Base-by-base conservation (phyloP, 1,139 yeast genomes). In the Geotrichum phurueaensis region DNA sequence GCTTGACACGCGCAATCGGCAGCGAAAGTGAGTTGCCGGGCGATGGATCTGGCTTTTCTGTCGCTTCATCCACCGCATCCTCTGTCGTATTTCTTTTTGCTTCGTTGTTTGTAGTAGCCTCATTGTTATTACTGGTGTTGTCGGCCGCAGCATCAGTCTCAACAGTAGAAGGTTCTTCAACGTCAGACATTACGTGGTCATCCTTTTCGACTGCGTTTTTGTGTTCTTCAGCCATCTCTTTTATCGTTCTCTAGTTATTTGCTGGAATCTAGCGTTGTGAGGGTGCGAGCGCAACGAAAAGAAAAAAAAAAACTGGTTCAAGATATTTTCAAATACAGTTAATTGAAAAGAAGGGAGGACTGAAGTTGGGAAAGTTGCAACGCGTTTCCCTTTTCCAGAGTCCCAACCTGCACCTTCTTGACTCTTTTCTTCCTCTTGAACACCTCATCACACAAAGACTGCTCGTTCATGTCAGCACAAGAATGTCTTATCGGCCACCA, bases 1-100 rank as follows among this genome's bases (percentile, higher is more conserved):
- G 81, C 71, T 89, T 91, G 65, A 92, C 86, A 67, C 92, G 86
- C 1, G 96, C 82, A 33, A 91, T 76, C 6, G 97, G 98, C 48
- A 92, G 65, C 43, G 63, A 52, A 18, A 59, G 48, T n/a, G 58
- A 59, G 39, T 56, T 56, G 52, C 59, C 62, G 3, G 59, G 59
- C 10, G 47, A 51, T 15, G 52, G 31, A 2, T 25, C 49, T 13
- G 53, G 50, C 29, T 39, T 47, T 13, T 29, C 50, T 54, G 36
- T 48, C 9, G 57, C 36, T 36, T 18, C 47, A 9, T 31, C 51
- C 43, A n/a, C 27, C 27, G 25, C 15, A 20, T 5, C 27, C 10
- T 48, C 51, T 6, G 25, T 12, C 23, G 27, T 48, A 5, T n/a
- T 48, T 3, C 6, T 15, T 4, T 22, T 12, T n/a, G 3, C 22